These are phyloP conservation scores for Huntiella omanensis DNA, from an alignment of 2,329 filamentous ascomycete genomes.

Conservation along the genomic window DNA sequence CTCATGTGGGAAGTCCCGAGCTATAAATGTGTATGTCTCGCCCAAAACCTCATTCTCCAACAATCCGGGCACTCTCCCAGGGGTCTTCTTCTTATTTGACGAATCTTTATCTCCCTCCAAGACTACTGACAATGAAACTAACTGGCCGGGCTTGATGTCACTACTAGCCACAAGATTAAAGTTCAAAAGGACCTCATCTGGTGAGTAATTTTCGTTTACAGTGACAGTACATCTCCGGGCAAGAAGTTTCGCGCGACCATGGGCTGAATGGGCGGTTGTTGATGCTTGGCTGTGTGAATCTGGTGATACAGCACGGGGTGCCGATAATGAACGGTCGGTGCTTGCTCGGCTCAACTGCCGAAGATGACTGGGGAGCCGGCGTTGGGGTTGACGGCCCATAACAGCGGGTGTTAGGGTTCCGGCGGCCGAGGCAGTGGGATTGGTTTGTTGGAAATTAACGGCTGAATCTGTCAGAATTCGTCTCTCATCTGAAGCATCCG, in stretches of 20 bases:
- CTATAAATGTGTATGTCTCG: constrained; percentile 48
- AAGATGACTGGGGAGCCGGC: constrained; percentile 25
- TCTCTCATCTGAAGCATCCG: no score
- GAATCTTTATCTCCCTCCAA: constrained; percentile 29
- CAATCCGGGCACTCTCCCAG: constrained; percentile 13
- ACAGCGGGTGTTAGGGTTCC: not conserved
- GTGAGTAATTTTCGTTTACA: constrained; percentile 55
- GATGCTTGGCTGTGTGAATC: constrained; percentile 8
- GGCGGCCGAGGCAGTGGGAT: not conserved
- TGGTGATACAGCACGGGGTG: constrained; percentile 31
- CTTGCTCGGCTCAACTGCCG: constrained; percentile 32
- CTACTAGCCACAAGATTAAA: constrained; percentile 43
- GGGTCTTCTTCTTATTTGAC: constrained; percentile 10
- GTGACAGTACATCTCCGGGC: constrained; percentile 34
- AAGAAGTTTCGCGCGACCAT: constrained; percentile 4
- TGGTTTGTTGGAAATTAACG: not conserved
- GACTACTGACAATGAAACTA: constrained; percentile 54
- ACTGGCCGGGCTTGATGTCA: constrained; percentile 42
- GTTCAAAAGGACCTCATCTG: constrained; percentile 66
- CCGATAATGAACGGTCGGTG: constrained; percentile 28
- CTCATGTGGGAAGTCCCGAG: constrained; percentile 51
- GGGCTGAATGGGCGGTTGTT: constrained; percentile 6
- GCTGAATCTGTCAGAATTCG: no score
- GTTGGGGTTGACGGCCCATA: constrained; percentile 25
- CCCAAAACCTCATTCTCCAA: constrained; percentile 12